A percentile compares a stretch with the other conserved stretches of the same genome.
phyloP scores from a whole-genome alignment of 306 rosid species.

The Cicer yamashitae region DNA sequence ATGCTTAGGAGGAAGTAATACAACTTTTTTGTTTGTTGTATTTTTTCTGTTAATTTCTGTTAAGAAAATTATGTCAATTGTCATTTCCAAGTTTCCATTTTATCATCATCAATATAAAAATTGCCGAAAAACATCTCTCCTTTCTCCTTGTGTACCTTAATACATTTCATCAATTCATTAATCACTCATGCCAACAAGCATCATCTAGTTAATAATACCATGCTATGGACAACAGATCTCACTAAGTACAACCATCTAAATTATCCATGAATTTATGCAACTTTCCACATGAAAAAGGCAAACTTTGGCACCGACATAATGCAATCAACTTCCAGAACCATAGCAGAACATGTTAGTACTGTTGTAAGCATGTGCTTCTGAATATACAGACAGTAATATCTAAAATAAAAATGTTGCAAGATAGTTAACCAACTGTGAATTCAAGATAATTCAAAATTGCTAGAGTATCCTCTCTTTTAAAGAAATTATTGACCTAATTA shows the following conservation, averaged over 20 bases:
- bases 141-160: constrained; percentile 24
- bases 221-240: neutral
- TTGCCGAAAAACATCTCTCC: neutral
- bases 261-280: neutral
- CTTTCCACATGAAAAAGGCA: neutral
- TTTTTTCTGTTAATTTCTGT: neutral
- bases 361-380: constrained; percentile 5
- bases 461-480: too few relatives aligned
- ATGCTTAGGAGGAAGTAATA: neutral
- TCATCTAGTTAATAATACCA: neutral
- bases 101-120: neutral
- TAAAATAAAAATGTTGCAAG: neutral
- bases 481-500: too few relatives aligned
- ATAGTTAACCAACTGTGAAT: neutral
- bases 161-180: constrained; percentile 17
- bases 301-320: neutral
- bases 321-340: constrained; percentile 28
- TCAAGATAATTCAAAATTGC: neutral
- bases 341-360: constrained; percentile 20
- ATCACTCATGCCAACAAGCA: constrained; percentile 23
- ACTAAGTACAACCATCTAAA: constrained; percentile 1
- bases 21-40: neutral
- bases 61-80: neutral
- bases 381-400: constrained; percentile 1
- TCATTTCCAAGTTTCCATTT: neutral